Evolutionary conservation across 768 basidiomycete genomes (phyloP), one percentile per base, ranked within the genome.

Genomic region (Tylopilus sp.): DNA sequence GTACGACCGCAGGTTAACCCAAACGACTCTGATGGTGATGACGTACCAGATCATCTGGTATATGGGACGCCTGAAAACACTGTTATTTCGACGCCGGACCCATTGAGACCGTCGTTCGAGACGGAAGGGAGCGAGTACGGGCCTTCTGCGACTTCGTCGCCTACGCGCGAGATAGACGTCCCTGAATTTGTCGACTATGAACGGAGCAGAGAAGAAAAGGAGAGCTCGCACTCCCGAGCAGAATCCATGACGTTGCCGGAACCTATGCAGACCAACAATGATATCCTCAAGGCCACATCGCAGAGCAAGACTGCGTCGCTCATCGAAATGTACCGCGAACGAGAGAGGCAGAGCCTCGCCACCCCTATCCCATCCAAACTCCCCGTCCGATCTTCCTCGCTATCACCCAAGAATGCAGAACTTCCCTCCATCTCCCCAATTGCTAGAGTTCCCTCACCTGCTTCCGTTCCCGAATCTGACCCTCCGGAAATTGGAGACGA

Each of bases 301-400:
- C 70, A 73, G 33, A 84, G 83, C 72, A 87, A 84, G 71, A 89
- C 89, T 1, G 84, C 87, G 4, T 80, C 84, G 2, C 75, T 92
- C 46, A 92, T 92, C 59, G 88, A 91, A 67, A 87, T 92, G 87
- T 92, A 90, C 61, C 82, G 88, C 46, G 86, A 92, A 71, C 62
- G 64, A 63, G 87, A 83, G 74, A 81, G 78, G 60, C 79, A 75
- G 50, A 58, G 47, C 48, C 42, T 57, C 37, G 1, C 33, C 21
- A 0, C 57, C 3, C 22, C 47, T 26, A 6, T 25, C 6, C 64
- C 64, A 12, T 76, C 74, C 51, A 71, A 59, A 45, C 64, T 70
- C 14, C 76, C 71, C 14, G 66, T 77, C 38, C 72, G 68, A 28
- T 61, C 66, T 33, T 19, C 64, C 12, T 41, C 64, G 2, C 17